Percentiles rank a stretch among this genome's conserved stretches.
Conservation (phyloP, 495 filamentous ascomycete genomes). For the Penicillium bialowiezense region DNA sequence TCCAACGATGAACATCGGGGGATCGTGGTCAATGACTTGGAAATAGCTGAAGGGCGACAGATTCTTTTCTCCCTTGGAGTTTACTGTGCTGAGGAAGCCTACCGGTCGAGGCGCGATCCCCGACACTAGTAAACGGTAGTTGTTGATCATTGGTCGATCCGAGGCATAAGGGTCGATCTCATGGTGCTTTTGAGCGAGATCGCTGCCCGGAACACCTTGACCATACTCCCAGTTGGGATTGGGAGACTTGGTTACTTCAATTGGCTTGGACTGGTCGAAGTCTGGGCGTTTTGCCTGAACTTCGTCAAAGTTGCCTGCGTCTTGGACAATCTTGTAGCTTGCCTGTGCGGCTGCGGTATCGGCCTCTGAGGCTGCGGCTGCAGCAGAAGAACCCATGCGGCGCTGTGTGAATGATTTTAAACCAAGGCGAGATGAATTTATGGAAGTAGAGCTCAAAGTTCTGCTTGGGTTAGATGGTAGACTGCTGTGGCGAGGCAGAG, state of each 20-base stretch:
- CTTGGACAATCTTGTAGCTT: slow-evolving; percentile 28
- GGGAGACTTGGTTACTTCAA: slow-evolving; percentile 66
- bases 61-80: slow-evolving; percentile 58
- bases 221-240: slow-evolving; percentile 72
- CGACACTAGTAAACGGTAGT: slow-evolving; percentile 87
- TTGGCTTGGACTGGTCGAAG: slow-evolving; percentile 47
- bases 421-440: background rate
- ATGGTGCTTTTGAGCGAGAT: slow-evolving; percentile 54
- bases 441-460: background rate
- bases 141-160: slow-evolving; percentile 60
- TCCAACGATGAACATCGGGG: slow-evolving; percentile 78
- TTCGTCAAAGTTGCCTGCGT: slow-evolving; percentile 59
- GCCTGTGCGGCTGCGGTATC: slow-evolving; percentile 10
- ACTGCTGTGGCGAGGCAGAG: background rate
- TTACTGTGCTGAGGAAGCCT: slow-evolving; percentile 54
- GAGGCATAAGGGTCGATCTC: slow-evolving; percentile 75
- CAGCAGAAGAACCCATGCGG: slow-evolving; percentile 19
- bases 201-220: slow-evolving; percentile 59
- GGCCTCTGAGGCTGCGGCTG: slow-evolving; percentile 3
- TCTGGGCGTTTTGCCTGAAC: slow-evolving; percentile 64
- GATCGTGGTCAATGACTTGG: slow-evolving; percentile 77
- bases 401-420: background rate
- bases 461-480: background rate
- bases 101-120: slow-evolving; percentile 78
- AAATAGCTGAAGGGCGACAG: slow-evolving; percentile 83